Base-by-base conservation (phyloP, 2,329 filamentous ascomycete species). In the Clonostachys rhizophaga region DNA sequence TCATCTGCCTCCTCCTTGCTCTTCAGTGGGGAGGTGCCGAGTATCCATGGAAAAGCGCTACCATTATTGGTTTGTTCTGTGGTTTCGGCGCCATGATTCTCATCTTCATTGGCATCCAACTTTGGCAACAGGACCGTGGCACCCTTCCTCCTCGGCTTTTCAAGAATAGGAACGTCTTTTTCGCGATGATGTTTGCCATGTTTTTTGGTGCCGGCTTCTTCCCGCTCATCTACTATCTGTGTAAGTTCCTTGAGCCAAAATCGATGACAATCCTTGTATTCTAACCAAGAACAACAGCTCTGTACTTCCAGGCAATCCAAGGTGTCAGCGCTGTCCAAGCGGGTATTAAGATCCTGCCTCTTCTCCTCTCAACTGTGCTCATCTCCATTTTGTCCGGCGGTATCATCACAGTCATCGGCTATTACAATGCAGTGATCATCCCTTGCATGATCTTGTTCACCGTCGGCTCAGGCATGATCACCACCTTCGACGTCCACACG, bases 21-120 rank as follows among this genome's bases (percentile, higher is more conserved):
- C 64, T 83, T 36, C 73, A 82, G 54, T 82, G 75, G 72, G 79
- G 78, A 13, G 79, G 79, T 9, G 64, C 70, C 37, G 58, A 71
- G 20, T 74, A 76, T 47, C 44, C 77, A 5, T 83, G 78, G 79
- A 65, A 58, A 48, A 69, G 66, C 60, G 59, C 68, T 12, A 65
- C 61, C 20, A 66, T 80, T 44, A 74, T 81, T 36, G 76, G 74
- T 2, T 62, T 81, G 17, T 72, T 82, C 46, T 65, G 72, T 9
- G 72, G 74, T 5, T 70, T 69, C n/a, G 75, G 58, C 2, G 58
- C 67, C 17, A 69, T 80, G 58, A 60, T 68, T 14, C 47, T 58
- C 47, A 52, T 73, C 30, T 84, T 84, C 11, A 18, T 57, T 50
- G 37, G 33, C 39, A 45, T 49, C 35, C 43, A 46, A 40, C 16